Conservation (phyloP, 257 asterid genomes). For the Nicotiana tomentosiformis region DNA sequence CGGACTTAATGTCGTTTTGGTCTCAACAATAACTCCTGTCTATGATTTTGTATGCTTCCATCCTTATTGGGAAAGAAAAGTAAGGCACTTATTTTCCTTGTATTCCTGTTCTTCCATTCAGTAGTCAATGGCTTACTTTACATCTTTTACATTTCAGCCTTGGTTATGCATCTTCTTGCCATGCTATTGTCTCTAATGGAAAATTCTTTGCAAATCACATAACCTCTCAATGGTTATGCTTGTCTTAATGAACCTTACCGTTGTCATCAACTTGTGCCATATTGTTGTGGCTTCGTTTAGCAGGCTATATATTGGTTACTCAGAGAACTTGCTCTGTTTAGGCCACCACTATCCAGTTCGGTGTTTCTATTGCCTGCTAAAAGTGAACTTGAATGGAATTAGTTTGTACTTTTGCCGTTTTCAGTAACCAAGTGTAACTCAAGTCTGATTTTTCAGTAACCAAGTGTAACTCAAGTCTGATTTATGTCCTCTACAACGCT, state of each 20-base stretch:
- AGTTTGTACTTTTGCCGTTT: too few species aligned
- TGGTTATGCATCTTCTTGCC: neutral
- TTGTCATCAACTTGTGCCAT: neutral
- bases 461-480: neutral
- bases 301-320: neutral
- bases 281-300: neutral
- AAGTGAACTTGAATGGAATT: neutral
- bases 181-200: neutral
- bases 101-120: neutral
- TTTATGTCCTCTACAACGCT: neutral
- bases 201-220: too few species aligned
- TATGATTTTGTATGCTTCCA: slow-evolving; percentile 86
- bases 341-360: neutral
- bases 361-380: neutral
- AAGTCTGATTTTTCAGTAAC: neutral
- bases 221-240: neutral
- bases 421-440: neutral
- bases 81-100: slow-evolving; percentile 17
- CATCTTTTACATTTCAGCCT: neutral
- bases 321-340: neutral
- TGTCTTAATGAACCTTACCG: neutral
- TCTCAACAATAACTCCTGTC: slow-evolving; percentile 56
- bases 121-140: neutral
- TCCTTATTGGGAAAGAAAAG: slow-evolving; percentile 88
- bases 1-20: slow-evolving; percentile 64